Percentiles rank a stretch among this genome's conserved stretches.
phyloP scores from a whole-genome alignment of 495 filamentous ascomycete genomes.

The Talaromyces proteolyticus region DNA sequence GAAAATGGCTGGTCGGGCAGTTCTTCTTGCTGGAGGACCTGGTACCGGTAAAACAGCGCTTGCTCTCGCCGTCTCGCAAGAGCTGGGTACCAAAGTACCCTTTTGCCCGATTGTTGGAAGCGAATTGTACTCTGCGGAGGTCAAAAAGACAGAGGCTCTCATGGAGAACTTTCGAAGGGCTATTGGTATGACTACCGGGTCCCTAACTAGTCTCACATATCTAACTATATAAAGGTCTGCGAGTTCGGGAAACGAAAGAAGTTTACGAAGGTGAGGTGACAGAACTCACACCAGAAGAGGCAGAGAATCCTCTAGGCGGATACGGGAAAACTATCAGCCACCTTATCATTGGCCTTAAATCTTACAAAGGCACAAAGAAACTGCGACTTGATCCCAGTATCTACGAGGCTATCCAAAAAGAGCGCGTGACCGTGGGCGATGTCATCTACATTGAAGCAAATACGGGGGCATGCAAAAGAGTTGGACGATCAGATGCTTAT shows the following conservation, averaged over 20 bases:
- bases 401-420: slow-evolving; percentile 98
- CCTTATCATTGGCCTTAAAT: slow-evolving; percentile 83
- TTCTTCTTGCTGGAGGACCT: slow-evolving; percentile 85
- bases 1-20: slow-evolving; percentile 95
- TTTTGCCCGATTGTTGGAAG: slow-evolving; percentile 97
- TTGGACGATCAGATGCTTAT: slow-evolving; percentile 91
- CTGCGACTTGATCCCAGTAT: slow-evolving; percentile 92
- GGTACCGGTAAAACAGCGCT: slow-evolving; percentile 97
- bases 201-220: not conserved
- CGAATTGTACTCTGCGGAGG: slow-evolving; percentile 93
- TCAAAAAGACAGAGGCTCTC: slow-evolving; percentile 97
- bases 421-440: slow-evolving; percentile 90
- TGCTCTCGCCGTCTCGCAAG: slow-evolving; percentile 88
- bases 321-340: slow-evolving; percentile 94
- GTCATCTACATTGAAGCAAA: slow-evolving; percentile 99
- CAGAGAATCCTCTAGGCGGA: slow-evolving; percentile 94
- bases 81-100: slow-evolving; percentile 93
- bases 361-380: slow-evolving; percentile 92
- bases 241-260: slow-evolving; percentile 96
- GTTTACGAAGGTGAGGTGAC: slow-evolving; percentile 97
- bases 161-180: slow-evolving; percentile 98
- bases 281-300: slow-evolving; percentile 90
- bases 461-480: slow-evolving; percentile 93
- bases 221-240: slow-evolving; percentile 50
- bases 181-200: slow-evolving; percentile 55